Evolutionary conservation across 257 asterid species (phyloP), one percentile per base, ranked within the genome.

Genomic region (Sherardia arvensis): DNA sequence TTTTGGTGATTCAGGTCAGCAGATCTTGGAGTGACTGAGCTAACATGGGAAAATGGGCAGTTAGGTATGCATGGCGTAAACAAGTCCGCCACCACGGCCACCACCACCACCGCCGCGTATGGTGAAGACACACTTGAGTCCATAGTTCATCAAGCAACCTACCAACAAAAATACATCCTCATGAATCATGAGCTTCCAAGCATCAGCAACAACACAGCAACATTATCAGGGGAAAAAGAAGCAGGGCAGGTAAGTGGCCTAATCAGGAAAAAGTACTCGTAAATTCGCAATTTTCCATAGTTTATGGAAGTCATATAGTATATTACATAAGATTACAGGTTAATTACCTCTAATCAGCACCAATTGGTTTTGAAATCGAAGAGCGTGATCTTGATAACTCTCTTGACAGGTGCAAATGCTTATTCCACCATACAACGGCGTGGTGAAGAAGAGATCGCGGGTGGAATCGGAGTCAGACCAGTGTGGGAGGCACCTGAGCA

Each of bases 1-100:
- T 10, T 17, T 36, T 14, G 56, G n/a, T 55, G 49, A 25, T 62
- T 71, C 79, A 85, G 89, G 88, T 62, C 83, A 10, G 36, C 47
- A 59, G 70, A 73, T 45, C 57, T 64, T 9, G 87, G 73, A 68
- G 79, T 78, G 26, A 69, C 70, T 25, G 95, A 84, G 77, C 74
- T 86, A 22, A 77, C 77, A 53, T 84, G 88, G 91, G 84, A 80
- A 76, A 86, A 84, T 23, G 87, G 91, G 17, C 81, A 84, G 23
- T 62, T 79, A 47, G 62, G 70, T 17, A 49, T 76, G 78, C 85
- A 81, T 15, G 83, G 73, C 2, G 60, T 78, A 1, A 32, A 65
- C 21, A 73, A 71, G 65, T 69, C 74, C 20, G 17, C 62, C 23
- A 7, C 38, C 34, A 25, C 29, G 2, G 22, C 9, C 54, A 48